Evolutionary conservation across 148 eudicot species (phyloP).

Genomic region (Cornus suecica): DNA sequence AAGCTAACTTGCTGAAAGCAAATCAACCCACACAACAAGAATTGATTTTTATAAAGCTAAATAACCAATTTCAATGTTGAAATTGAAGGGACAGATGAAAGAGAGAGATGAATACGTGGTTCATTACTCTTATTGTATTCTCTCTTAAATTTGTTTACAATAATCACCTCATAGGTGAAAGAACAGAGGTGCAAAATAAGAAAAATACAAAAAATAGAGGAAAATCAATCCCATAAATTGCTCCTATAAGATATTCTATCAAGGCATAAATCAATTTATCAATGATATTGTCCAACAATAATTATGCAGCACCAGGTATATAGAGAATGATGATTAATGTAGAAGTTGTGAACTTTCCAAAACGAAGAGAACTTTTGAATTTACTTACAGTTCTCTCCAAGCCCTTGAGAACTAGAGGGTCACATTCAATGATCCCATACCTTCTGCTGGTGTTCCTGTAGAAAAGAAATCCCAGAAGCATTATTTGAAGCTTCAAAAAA

Average conservation of each 20-base stretch:
- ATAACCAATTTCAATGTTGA: not conserved
- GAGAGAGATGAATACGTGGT: no score
- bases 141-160: no score
- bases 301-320: not conserved
- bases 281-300: no score
- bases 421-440: slow-evolving; percentile 84
- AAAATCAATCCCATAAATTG: no score
- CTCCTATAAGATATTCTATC: no score
- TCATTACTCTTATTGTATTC: no score
- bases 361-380: not conserved
- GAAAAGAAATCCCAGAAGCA: slow-evolving; percentile 16
- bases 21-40: not conserved
- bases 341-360: not conserved
- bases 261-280: no score
- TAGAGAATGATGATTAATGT: not conserved
- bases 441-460: slow-evolving; percentile 58
- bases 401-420: slow-evolving; percentile 65
- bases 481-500: slow-evolving; percentile 10
- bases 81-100: no score
- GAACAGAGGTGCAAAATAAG: no score
- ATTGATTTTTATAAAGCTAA: not conserved
- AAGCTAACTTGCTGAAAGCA: not conserved
- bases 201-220: no score
- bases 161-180: no score
- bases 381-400: slow-evolving; percentile 80